A percentile compares a stretch with the other conserved stretches of the same genome.
Evolutionary conservation across 1,284 basidiomycete genomes (phyloP).

Genomic region (Irpex sp.): DNA sequence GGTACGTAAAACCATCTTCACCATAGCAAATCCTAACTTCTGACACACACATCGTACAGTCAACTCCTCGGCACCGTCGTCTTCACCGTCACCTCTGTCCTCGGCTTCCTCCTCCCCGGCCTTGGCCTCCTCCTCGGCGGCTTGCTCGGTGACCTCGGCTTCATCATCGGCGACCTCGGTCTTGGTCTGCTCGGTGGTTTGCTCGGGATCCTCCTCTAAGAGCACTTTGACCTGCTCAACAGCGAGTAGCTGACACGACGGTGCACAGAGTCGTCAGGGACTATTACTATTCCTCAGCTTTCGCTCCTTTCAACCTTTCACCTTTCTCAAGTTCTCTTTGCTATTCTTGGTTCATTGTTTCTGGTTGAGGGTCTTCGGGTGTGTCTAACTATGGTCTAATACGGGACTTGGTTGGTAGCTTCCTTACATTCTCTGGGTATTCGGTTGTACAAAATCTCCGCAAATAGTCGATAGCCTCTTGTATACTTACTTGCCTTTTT

Average conservation of each 20-base stretch:
- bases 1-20: background rate
- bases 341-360: too few species aligned
- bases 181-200: slow-evolving; percentile 17
- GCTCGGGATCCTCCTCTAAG: slow-evolving; percentile 17
- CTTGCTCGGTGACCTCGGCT: slow-evolving; percentile 14
- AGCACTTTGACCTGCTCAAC: background rate
- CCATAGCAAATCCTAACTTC: background rate
- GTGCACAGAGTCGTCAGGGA: background rate
- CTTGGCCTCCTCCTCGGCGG: slow-evolving; percentile 16
- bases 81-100: slow-evolving; percentile 25
- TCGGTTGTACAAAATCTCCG: background rate
- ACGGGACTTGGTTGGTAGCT: background rate
- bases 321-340: too few species aligned
- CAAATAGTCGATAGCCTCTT: background rate
- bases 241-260: background rate
- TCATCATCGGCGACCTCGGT: slow-evolving; percentile 20
- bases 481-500: background rate
- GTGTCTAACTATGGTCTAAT: too few species aligned
- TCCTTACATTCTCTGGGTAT: background rate
- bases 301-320: too few species aligned
- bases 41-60: background rate
- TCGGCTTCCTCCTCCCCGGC: slow-evolving; percentile 18
- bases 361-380: too few species aligned
- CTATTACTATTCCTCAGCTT: too few species aligned
- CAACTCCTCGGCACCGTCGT: slow-evolving; percentile 18